Percentiles rank a stretch among this genome's conserved stretches.
Evolutionary conservation across 192 early-diverging fungal genomes (phyloP).

Genomic region (Kappamyces sp.): DNA sequence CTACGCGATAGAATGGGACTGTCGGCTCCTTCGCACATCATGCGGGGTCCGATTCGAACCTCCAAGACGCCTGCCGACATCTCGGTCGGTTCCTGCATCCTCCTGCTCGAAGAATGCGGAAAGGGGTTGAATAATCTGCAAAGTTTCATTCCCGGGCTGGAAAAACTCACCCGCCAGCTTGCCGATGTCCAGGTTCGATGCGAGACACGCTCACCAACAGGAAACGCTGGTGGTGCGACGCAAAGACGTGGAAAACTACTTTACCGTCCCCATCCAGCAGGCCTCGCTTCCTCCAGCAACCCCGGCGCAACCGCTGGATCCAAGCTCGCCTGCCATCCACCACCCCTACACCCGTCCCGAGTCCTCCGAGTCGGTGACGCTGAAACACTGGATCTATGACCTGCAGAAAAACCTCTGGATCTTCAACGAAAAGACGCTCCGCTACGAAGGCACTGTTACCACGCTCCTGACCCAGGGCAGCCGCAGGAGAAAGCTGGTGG

Average conservation of each 20-base stretch:
- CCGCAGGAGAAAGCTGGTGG: slow-evolving; percentile 12
- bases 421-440: slow-evolving; percentile 8
- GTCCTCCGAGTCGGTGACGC: not conserved
- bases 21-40: too few relatives aligned
- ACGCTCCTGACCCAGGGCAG: slow-evolving; percentile 1
- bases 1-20: too few relatives aligned
- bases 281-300: slow-evolving; percentile 4
- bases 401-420: slow-evolving; percentile 14
- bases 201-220: not conserved
- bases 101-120: not conserved
- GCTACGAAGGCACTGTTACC: slow-evolving; percentile 1
- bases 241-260: slow-evolving; percentile 1
- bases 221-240: slow-evolving; percentile 4
- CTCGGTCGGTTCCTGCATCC: slow-evolving; percentile 1
- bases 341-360: slow-evolving; percentile 12
- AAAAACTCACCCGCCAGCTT: slow-evolving; percentile 4
- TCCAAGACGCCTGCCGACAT: slow-evolving; percentile 1
- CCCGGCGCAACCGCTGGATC: not conserved
- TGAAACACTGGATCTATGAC: slow-evolving; percentile 14
- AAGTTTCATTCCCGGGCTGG: slow-evolving; percentile 6
- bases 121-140: slow-evolving; percentile 6
- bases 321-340: not conserved
- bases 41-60: too few relatives aligned
- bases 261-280: not conserved
- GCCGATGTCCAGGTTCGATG: not conserved